phyloP scores from a whole-genome alignment of 2,329 filamentous ascomycete genomes.

The Penicillium frequentans region DNA sequence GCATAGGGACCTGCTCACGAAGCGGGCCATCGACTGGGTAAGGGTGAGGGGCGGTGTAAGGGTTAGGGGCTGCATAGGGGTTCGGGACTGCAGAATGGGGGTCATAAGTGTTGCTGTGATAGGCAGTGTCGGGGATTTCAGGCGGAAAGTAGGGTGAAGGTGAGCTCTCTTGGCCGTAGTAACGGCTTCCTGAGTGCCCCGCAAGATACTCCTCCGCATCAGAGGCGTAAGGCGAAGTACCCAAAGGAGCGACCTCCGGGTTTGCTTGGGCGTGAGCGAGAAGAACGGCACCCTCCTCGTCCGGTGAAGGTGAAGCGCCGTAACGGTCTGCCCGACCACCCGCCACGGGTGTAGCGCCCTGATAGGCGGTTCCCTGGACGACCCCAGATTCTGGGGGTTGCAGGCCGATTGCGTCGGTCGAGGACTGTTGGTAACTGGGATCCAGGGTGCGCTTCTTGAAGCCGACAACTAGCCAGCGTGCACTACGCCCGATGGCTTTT shows the following conservation, averaged over 20 bases:
- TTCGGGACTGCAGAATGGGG: not conserved
- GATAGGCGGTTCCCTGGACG: conserved; percentile 27
- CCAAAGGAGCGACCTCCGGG: conserved; percentile 25
- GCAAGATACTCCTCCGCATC: conserved; percentile 17
- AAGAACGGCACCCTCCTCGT: conserved; percentile 41
- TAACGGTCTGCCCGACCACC: conserved; percentile 26
- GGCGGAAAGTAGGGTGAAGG: conserved; percentile 12
- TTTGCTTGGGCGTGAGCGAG: conserved; percentile 41
- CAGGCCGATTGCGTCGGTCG: conserved; percentile 29
- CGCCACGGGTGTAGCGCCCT: conserved; percentile 24
- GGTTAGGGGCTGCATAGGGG: not conserved
- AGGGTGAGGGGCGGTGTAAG: conserved; percentile 1
- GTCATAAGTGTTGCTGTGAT: conserved; percentile 9
- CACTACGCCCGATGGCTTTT: conserved; percentile 74
- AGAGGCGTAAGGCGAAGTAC: conserved; percentile 21
- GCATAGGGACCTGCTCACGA: conserved; percentile 32
- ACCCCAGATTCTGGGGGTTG: conserved; percentile 18
- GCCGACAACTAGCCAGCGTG: conserved; percentile 79
- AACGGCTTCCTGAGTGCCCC: conserved; percentile 12
- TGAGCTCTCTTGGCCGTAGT: conserved; percentile 7
- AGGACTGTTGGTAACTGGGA: conserved; percentile 37
- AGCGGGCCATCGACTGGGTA: conserved; percentile 26
- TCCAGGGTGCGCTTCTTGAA: conserved; percentile 52
- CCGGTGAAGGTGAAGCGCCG: conserved; percentile 9
- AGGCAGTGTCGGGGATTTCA: conserved; percentile 7